phyloP scores from a whole-genome alignment of 257 asterid genomes.

The Primulina tabacum region DNA sequence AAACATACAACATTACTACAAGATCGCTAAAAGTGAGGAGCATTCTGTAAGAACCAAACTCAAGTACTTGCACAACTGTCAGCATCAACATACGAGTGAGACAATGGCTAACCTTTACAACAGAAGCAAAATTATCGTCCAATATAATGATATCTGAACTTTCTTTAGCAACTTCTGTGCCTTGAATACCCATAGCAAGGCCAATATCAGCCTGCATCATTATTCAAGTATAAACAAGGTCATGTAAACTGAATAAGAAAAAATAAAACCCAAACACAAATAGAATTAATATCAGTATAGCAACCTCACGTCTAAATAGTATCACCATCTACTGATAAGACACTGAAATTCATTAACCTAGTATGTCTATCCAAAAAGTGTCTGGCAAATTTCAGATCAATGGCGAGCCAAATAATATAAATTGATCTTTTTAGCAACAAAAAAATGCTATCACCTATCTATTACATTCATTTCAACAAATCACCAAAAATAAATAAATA shows the following conservation, averaged over 20 bases:
- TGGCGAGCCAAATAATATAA: not conserved
- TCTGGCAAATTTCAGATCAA: slow-evolving; percentile 1
- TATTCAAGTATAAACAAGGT: slow-evolving; percentile 20
- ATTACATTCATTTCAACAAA: not conserved
- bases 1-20: not conserved
- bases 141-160: slow-evolving; percentile 93
- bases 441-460: not conserved
- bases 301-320: not conserved
- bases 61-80: not conserved
- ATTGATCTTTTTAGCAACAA: not conserved
- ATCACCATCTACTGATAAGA: slow-evolving; percentile 7
- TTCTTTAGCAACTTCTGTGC: slow-evolving; percentile 99
- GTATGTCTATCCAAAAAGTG: slow-evolving; percentile 3
- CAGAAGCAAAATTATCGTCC: slow-evolving; percentile 92
- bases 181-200: slow-evolving; percentile 97
- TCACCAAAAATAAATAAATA: not conserved
- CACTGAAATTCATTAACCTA: not conserved
- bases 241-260: slow-evolving; percentile 12
- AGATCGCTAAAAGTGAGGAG: not conserved
- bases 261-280: not conserved
- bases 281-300: slow-evolving; percentile 11
- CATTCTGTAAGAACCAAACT: not conserved
- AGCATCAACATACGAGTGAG: slow-evolving; percentile 5
- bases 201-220: slow-evolving; percentile 87
- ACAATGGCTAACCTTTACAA: slow-evolving; percentile 72